These are phyloP conservation scores for Patellifolia procumbens DNA, from an alignment of 179 eudicot species.

Conservation along the genomic window DNA sequence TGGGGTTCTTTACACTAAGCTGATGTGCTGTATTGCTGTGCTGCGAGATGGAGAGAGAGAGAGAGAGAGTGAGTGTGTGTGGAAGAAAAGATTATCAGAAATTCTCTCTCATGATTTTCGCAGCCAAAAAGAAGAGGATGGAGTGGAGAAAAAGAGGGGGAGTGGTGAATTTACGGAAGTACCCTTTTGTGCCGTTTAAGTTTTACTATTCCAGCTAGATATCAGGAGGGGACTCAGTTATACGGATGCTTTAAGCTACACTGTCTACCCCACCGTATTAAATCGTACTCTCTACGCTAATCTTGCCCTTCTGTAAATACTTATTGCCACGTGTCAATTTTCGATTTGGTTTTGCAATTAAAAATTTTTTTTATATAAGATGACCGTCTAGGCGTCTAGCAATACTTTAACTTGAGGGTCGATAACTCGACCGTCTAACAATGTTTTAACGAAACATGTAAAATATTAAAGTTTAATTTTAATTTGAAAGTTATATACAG, in stretches of 20 bases:
- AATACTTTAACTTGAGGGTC: too few relatives aligned
- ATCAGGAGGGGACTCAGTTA: constrained; percentile 5
- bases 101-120: not conserved
- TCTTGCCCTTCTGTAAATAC: not conserved
- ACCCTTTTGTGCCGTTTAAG: constrained; percentile 38
- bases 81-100: not conserved
- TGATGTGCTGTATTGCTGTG: not conserved
- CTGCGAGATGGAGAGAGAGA: not conserved
- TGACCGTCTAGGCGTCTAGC: too few relatives aligned
- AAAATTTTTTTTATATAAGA: not conserved
- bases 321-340: not conserved
- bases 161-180: constrained; percentile 21
- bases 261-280: constrained; percentile 7
- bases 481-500: too few relatives aligned
- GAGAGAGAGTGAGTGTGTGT: not conserved
- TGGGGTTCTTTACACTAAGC: not conserved
- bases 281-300: constrained; percentile 33
- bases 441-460: too few relatives aligned
- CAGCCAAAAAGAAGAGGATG: constrained; percentile 3
- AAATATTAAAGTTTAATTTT: too few relatives aligned
- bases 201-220: constrained; percentile 14
- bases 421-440: too few relatives aligned
- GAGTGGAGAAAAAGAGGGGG: not conserved
- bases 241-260: constrained; percentile 33
- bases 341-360: not conserved